Percentiles rank a stretch among this genome's conserved stretches.
Evolutionary conservation across 345 rosid species (phyloP).

Genomic region (Corchorus capsularis): DNA sequence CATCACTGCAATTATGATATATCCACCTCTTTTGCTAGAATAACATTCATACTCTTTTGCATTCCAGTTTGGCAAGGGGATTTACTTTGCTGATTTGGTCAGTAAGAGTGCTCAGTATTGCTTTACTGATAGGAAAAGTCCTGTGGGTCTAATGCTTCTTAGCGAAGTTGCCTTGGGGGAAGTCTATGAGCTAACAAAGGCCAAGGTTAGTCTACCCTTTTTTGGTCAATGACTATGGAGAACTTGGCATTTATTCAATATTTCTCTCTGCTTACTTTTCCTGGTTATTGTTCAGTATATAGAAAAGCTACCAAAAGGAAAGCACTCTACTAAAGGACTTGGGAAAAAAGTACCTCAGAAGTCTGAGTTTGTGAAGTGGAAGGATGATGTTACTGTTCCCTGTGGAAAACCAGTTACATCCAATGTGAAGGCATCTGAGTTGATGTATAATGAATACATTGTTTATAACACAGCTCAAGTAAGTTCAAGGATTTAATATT

Average conservation of each 20-base stretch:
- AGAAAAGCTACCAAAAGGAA: conserved; percentile 89
- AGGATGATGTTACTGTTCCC: conserved; percentile 79
- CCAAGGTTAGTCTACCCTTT: conserved; percentile 52
- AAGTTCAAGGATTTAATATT: conserved; percentile 31
- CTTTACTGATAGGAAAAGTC: conserved; percentile 70
- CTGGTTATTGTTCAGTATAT: conserved; percentile 48
- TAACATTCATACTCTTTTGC: conserved; percentile 21
- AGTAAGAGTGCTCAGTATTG: conserved; percentile 99
- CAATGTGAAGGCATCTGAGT: conserved; percentile 71
- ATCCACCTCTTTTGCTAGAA: conserved; percentile 16
- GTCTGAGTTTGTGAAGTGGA: conserved; percentile 82
- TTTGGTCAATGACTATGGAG: background rate
- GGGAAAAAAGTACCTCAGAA: conserved; percentile 80
- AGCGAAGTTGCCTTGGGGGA: conserved; percentile 95
- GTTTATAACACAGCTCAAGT: conserved; percentile 87
- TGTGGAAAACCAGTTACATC: conserved; percentile 91
- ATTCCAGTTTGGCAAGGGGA: conserved; percentile 91
- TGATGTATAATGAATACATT: conserved; percentile 92
- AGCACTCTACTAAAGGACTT: conserved; percentile 93
- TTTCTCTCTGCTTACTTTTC: background rate
- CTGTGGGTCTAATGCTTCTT: conserved; percentile 88
- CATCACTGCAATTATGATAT: background rate
- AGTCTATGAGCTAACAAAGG: conserved; percentile 72
- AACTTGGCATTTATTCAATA: background rate
- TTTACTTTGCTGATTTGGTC: conserved; percentile 97